Conservation (phyloP, 2,329 filamentous ascomycete species). For the Fusarium transvaalense region DNA sequence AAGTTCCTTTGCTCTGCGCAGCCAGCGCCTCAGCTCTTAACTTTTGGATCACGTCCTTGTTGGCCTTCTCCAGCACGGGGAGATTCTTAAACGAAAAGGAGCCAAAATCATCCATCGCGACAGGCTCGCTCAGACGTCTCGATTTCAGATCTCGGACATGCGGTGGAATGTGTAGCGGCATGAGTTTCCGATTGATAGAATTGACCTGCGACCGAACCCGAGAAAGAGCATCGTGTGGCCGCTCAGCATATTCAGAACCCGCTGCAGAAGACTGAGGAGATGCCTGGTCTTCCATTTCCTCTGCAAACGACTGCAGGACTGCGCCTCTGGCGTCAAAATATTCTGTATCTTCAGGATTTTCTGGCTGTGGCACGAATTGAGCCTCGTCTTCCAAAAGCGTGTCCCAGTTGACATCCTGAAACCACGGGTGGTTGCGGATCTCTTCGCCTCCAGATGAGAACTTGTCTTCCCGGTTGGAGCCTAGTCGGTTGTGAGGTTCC, state of each 20-base stretch:
- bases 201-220: constrained; percentile 89
- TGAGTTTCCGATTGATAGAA: constrained; percentile 87
- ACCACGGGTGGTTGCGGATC: constrained; percentile 91
- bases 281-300: constrained; percentile 91
- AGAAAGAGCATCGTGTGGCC: constrained; percentile 94
- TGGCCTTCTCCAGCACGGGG: constrained; percentile 95
- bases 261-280: constrained; percentile 78
- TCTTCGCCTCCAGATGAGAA: constrained; percentile 88
- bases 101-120: constrained; percentile 91
- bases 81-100: constrained; percentile 98
- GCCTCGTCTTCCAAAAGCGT: constrained; percentile 94
- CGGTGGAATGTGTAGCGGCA: constrained; percentile 95
- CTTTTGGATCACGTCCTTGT: constrained; percentile 98
- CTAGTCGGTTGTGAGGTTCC: constrained; percentile 84
- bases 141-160: constrained; percentile 93
- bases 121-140: constrained; percentile 89
- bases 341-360: constrained; percentile 97
- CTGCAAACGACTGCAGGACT: constrained; percentile 89
- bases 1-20: constrained; percentile 66
- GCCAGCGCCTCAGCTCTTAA: constrained; percentile 90
- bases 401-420: constrained; percentile 88
- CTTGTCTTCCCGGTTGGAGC: constrained; percentile 86
- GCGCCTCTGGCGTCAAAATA: constrained; percentile 96
- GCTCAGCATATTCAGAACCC: constrained; percentile 82
- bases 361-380: constrained; percentile 91